Evolutionary conservation across 345 rosid species (phyloP).

Genomic region (Citrus hindsii): DNA sequence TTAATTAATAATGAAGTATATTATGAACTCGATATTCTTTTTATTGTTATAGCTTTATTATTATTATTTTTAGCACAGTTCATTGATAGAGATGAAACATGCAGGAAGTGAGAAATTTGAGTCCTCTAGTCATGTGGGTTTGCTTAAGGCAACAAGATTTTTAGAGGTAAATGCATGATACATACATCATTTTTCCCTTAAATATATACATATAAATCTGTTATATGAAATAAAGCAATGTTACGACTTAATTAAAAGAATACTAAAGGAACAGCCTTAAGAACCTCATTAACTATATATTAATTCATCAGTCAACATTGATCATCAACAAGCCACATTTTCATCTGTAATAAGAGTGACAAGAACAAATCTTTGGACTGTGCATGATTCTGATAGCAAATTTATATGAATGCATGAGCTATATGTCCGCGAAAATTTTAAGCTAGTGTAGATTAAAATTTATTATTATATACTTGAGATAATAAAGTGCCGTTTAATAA

Average conservation of each 20-base stretch:
- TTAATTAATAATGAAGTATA: neutral
- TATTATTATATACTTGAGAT: too few relatives aligned
- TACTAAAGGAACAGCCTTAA: neutral
- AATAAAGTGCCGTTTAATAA: too few relatives aligned
- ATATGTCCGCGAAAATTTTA: too few relatives aligned
- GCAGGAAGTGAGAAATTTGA: constrained; percentile 26
- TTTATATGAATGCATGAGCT: neutral
- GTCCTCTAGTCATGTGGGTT: constrained; percentile 17
- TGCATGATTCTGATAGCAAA: neutral
- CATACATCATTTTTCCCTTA: neutral
- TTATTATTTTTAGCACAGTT: neutral
- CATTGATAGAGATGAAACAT: constrained; percentile 23
- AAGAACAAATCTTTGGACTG: too few relatives aligned
- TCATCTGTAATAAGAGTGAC: neutral
- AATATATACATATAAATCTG: neutral
- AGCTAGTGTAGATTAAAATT: too few relatives aligned
- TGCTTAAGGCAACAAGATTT: constrained; percentile 16
- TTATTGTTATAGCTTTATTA: neutral
- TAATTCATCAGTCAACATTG: neutral
- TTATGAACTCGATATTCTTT: neutral
- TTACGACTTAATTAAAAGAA: neutral
- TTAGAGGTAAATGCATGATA: constrained; percentile 18
- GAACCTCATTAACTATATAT: neutral
- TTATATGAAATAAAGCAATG: neutral
- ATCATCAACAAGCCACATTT: too few relatives aligned